Evolutionary conservation across 495 filamentous ascomycete species (phyloP).

Genomic region (Astrocystis sublimbata): DNA sequence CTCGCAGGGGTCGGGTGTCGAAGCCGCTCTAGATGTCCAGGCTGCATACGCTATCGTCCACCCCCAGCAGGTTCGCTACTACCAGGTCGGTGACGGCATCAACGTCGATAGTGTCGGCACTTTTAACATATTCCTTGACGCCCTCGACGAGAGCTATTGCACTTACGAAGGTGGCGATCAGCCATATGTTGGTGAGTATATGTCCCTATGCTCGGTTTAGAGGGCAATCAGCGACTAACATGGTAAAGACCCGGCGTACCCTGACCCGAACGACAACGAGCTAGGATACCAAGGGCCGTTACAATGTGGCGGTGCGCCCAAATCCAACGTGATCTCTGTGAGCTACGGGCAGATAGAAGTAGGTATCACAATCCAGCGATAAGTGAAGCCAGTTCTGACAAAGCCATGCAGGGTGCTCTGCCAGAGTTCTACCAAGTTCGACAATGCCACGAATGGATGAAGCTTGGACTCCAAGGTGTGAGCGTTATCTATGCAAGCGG

Average conservation of each 20-base stretch:
- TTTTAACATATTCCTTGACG: conserved; percentile 53
- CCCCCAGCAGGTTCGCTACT: conserved; percentile 56
- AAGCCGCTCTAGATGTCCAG: conserved; percentile 56
- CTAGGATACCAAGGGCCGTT: conserved; percentile 42
- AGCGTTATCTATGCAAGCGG: conserved; percentile 71
- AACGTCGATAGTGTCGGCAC: conserved; percentile 46
- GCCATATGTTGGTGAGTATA: conserved; percentile 34
- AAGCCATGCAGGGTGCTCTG: conserved; percentile 1
- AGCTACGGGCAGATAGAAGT: conserved; percentile 59
- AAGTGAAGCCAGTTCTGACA: neutral
- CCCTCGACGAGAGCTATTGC: conserved; percentile 43
- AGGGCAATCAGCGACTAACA: neutral
- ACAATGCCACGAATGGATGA: conserved; percentile 59
- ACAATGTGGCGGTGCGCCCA: conserved; percentile 52
- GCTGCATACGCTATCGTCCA: conserved; percentile 54
- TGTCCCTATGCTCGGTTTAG: neutral
- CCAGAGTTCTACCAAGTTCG: conserved; percentile 53
- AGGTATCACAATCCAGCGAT: neutral
- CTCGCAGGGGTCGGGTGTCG: conserved; percentile 34
- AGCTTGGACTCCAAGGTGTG: conserved; percentile 70
- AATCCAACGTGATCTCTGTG: conserved; percentile 62
- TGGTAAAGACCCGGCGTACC: conserved; percentile 37
- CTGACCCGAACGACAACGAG: conserved; percentile 36
- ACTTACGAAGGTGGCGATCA: conserved; percentile 49
- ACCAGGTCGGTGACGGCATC: conserved; percentile 53